A percentile compares a stretch with the other conserved stretches of the same genome.
Evolutionary conservation across 2,329 filamentous ascomycete genomes (phyloP).

Genomic region (Ophiostoma perfectum): DNA sequence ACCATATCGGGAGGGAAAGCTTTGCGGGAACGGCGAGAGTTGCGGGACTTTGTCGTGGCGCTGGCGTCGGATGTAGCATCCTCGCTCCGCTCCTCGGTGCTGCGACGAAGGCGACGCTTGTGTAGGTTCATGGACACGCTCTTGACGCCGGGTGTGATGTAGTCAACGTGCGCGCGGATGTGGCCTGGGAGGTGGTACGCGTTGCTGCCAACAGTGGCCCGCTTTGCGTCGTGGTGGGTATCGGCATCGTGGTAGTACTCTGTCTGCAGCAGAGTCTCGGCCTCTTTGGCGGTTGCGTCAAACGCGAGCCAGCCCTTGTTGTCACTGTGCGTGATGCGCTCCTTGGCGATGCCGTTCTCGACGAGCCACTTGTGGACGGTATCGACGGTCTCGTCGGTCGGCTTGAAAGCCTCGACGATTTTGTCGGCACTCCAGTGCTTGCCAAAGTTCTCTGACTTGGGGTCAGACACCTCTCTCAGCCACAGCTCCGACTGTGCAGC

Average conservation of each 20-base stretch:
- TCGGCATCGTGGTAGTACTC: conserved; percentile 30
- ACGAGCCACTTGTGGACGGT: conserved; percentile 34
- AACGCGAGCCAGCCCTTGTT: conserved; percentile 32
- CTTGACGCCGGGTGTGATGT: conserved; percentile 49
- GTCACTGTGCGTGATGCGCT: conserved; percentile 26
- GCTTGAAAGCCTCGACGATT: conserved; percentile 37
- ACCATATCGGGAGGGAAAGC: conserved; percentile 14
- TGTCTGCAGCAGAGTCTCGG: conserved; percentile 29
- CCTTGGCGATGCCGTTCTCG: conserved; percentile 30
- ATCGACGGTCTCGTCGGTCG: conserved; percentile 33
- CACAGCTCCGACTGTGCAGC: conserved; percentile 28
- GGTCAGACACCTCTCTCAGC: conserved; percentile 33
- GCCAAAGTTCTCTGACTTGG: conserved; percentile 33
- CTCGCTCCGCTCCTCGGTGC: not conserved
- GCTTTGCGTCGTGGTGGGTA: conserved; percentile 22
- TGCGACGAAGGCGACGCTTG: conserved; percentile 36
- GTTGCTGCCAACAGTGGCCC: conserved; percentile 27
- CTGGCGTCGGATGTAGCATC: conserved; percentile 4
- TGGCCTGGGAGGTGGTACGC: conserved; percentile 43
- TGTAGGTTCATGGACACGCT: conserved; percentile 6
- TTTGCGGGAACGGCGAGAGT: conserved; percentile 2
- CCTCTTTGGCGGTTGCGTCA: conserved; percentile 29
- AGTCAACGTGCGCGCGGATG: conserved; percentile 48
- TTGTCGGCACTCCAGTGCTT: conserved; percentile 37
- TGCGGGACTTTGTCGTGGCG: conserved; percentile 7